Evolutionary conservation across 2,329 filamentous ascomycete genomes (phyloP).

Genomic region (Talaromyces sp.): DNA sequence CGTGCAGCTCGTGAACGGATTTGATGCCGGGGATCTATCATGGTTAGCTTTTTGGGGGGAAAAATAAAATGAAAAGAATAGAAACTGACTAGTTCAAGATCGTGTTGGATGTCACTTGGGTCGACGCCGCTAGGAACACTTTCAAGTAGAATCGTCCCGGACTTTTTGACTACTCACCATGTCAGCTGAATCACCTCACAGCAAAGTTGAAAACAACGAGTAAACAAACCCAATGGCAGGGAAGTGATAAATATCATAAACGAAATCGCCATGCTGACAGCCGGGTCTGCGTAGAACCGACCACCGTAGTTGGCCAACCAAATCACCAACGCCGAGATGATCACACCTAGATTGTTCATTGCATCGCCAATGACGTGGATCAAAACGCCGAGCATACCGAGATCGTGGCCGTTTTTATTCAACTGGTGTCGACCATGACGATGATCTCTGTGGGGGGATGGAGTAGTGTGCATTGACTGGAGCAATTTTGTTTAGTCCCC

Average conservation of each 20-base stretch:
- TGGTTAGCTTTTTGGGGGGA: background rate
- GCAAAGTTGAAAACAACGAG: too few relatives aligned
- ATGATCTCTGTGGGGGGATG: conserved; percentile 1
- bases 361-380: conserved; percentile 68
- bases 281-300: conserved; percentile 68
- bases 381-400: conserved; percentile 67
- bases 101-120: conserved; percentile 59
- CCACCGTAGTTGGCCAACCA: conserved; percentile 56
- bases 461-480: background rate
- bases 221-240: conserved; percentile 46
- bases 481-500: background rate
- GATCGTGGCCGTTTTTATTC: conserved; percentile 36
- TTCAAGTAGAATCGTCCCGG: conserved; percentile 62
- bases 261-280: conserved; percentile 62
- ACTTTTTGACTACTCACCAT: conserved; percentile 18
- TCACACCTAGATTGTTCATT: conserved; percentile 71
- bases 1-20: conserved; percentile 66
- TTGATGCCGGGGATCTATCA: conserved; percentile 49
- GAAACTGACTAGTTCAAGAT: conserved; percentile 58
- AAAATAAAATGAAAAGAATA: background rate
- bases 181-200: background rate
- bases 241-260: conserved; percentile 66
- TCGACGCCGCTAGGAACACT: conserved; percentile 58
- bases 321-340: conserved; percentile 62
- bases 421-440: conserved; percentile 4